Base-by-base conservation (phyloP, 2,329 filamentous ascomycete genomes). In the Scolecobasidium constrictum region DNA sequence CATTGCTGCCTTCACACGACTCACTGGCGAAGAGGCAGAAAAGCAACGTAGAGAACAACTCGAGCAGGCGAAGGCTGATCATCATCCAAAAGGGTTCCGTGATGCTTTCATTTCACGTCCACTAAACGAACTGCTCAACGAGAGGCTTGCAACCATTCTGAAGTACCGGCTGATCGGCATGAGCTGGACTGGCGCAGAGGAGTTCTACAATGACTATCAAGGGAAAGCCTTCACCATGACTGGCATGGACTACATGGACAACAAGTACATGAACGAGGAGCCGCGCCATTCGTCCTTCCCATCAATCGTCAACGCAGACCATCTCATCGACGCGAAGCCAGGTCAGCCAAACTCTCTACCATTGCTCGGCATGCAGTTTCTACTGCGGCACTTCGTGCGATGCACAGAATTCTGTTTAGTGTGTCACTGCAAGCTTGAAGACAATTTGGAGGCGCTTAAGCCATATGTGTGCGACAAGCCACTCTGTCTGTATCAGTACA, bases 341-440 rank as follows among this genome's bases (percentile, higher is more conserved):
- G 36, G 53, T 2, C 52, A 59, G n/a, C 45, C 56, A 11, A 53
- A 67, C 36, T 78, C 74, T 2, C 66, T 80, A 23, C 75, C 75
- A 5, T 60, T 78, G 3, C 58, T 76, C 2, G 68, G 67, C 2
- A 84, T 86, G 71, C 83, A 93, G 49, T 92, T 88, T 50, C 71
- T 78, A 0, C 66, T 94, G 19, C 78, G 81, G 1, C 83, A 87
- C 52, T 77, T 94, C 46, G 73, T 83, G 5, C 79, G 77, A 46
- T 94, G 86, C 57, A 86, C 84, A 0, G 79, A 92, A 42, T 94
- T 90, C 58, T 95, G 88, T 58, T 72, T 94, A 43, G 78, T 88
- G 18, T 95, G 88, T 53, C 84, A 93, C 58, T 73, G 74, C 50
- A 80, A 72, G 50, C 71, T 85, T 26, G 60, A 73, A 1, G 70